Percentiles rank a stretch among this genome's conserved stretches.
phyloP scores from a whole-genome alignment of 73 alveolate species.

The Blepharisma stoltei region DNA sequence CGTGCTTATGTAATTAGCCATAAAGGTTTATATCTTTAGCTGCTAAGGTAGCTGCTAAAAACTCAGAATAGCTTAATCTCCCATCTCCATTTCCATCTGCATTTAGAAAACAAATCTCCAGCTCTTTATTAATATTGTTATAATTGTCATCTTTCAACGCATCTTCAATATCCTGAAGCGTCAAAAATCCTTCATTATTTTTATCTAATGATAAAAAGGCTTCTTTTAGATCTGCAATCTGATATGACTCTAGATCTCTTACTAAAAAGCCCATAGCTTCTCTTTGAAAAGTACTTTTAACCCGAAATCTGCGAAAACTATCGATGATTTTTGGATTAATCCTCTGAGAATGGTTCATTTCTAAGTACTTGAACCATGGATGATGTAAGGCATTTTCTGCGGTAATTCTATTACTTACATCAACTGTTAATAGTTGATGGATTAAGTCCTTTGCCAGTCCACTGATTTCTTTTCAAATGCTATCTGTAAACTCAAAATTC shows the following conservation, averaged over 20 bases:
- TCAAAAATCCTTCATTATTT: background rate
- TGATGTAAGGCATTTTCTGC: constrained; percentile 57
- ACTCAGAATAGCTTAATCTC: background rate
- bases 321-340: constrained; percentile 34
- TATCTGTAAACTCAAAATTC: background rate
- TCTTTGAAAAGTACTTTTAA: constrained; percentile 4
- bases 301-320: constrained; percentile 2
- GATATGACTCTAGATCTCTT: background rate
- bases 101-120: background rate
- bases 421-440: constrained; percentile 33
- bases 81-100: background rate
- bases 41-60: constrained; percentile 7
- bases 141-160: background rate
- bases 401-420: constrained; percentile 48
- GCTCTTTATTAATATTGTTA: background rate
- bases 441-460: constrained; percentile 48
- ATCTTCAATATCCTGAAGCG: background rate
- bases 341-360: constrained; percentile 22
- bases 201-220: background rate
- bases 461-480: constrained; percentile 17
- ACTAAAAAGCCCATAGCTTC: constrained; percentile 26
- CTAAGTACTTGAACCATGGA: constrained; percentile 41
- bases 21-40: background rate
- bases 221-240: background rate
- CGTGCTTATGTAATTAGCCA: too few relatives aligned